Base-by-base conservation (phyloP, 768 basidiomycete genomes). In the Naganishia antarctica region DNA sequence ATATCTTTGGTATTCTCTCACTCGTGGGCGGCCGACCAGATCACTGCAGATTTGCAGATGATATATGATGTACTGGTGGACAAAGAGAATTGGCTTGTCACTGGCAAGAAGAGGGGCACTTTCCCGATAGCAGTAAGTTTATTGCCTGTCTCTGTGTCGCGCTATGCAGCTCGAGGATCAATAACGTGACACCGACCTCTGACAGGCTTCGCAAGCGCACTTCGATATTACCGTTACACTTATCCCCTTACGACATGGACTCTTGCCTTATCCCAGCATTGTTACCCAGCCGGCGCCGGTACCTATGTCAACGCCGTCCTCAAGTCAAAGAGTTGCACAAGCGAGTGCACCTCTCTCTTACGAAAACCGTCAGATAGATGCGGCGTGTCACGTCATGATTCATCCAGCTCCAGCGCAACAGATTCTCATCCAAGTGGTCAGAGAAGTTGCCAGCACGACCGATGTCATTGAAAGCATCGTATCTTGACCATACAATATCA, bases 331-430 rank as follows among this genome's bases (percentile, higher is more conserved):
- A 26, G 8, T 23, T 15, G 37, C 37, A 12, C 48, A 44, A 21
- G 28, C 37, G 2, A 28, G 26, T 21, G 44, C 40, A 15, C 43
- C 53, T 12, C 25, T 53, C 43, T 47, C 53, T 16, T 63, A 51
- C 45, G 66, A 67, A 41, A 67, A 61, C n/a, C 57, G 48, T 34
- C 66, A 67, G 31, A 25, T 59, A 23, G 66, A 67, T 34, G 61
- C 53, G 18, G 66, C 66, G 25, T 44, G 28, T 23, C 25, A 28
- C n/a, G 34, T 67, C 46, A 29, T 34, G 61, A 57, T 67, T 9
- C 31, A 53, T 29, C 66, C 66, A n/a, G 50, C 41, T 29, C 49
- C 62, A 21, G 44, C 16, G 13, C 16, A 57, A 31, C 37, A 51
- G 18, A 63, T 37, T 21, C 40, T 63, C 3, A 46, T 63, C 40